phyloP scores from a whole-genome alignment of 169 alveolate genomes.

The Fabrea salina region DNA sequence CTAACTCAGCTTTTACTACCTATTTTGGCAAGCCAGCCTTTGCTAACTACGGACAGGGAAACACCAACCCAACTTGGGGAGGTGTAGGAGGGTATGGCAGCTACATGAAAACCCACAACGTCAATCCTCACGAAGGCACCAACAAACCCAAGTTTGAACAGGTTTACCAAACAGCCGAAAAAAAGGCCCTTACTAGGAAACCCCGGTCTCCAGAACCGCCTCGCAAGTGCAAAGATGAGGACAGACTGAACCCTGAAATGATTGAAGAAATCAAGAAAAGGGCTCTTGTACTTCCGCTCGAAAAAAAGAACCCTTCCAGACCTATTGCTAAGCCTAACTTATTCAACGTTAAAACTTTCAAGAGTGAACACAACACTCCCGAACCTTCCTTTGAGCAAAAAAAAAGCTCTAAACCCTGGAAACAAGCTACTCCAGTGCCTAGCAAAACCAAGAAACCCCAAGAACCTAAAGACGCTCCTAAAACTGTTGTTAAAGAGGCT shows the following conservation, averaged over 20 bases:
- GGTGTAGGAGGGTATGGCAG: conserved; percentile 80
- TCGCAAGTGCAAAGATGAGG: conserved; percentile 67
- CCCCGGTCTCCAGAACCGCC: conserved; percentile 55
- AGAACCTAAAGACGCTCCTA: too few species aligned
- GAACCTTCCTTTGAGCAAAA: neutral
- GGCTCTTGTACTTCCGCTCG: conserved; percentile 41
- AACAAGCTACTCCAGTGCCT: too few species aligned
- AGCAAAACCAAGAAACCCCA: too few species aligned
- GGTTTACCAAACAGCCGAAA: conserved; percentile 70
- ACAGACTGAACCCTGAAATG: conserved; percentile 52
- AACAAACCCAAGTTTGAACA: conserved; percentile 68
- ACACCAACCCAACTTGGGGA: conserved; percentile 81
- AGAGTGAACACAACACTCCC: conserved; percentile 5
- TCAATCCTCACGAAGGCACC: conserved; percentile 74
- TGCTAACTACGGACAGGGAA: conserved; percentile 78
- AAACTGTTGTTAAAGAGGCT: too few species aligned
- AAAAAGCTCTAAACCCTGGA: neutral
- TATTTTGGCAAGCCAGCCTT: conserved; percentile 86
- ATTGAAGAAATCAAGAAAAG: conserved; percentile 55
- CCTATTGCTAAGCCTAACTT: conserved; percentile 11
- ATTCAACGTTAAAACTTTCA: neutral
- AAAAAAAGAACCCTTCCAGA: neutral
- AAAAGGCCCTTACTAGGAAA: conserved; percentile 29
- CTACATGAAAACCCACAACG: conserved; percentile 75
- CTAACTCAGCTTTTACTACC: conserved; percentile 78